A percentile compares a stretch with the other conserved stretches of the same genome.
Evolutionary conservation across 306 rosid species (phyloP).

Genomic region (Datisca glomerata): DNA sequence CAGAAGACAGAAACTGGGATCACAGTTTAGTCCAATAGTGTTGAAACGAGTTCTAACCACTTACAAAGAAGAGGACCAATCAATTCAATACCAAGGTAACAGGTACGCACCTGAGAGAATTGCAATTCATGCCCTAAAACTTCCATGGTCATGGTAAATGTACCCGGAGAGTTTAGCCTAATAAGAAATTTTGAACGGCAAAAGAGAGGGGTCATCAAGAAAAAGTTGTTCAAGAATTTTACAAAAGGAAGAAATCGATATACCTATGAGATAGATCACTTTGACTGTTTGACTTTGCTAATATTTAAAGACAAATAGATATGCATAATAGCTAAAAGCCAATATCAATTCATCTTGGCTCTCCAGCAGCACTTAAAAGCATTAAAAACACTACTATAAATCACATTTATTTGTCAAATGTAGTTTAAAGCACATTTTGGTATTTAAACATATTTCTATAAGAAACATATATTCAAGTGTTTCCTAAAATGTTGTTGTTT

Average conservation of each 20-base stretch:
- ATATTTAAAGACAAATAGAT: neutral
- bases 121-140: slow-evolving; percentile 72
- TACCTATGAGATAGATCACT: neutral
- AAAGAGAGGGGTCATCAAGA: slow-evolving; percentile 1
- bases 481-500: too few relatives aligned
- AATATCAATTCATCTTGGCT: too few relatives aligned
- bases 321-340: neutral
- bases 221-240: neutral
- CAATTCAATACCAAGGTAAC: neutral
- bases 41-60: too few relatives aligned
- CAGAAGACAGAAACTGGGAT: too few relatives aligned
- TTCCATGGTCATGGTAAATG: slow-evolving; percentile 78
- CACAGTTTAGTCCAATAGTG: too few relatives aligned
- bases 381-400: too few relatives aligned
- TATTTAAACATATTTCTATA: too few relatives aligned
- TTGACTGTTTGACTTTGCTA: neutral
- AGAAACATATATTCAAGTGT: too few relatives aligned
- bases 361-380: too few relatives aligned
- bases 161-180: slow-evolving; percentile 78
- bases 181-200: slow-evolving; percentile 6
- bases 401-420: too few relatives aligned
- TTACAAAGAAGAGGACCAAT: neutral
- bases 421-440: too few relatives aligned
- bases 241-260: neutral
- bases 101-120: slow-evolving; percentile 54